A percentile compares a stretch with the other conserved stretches of the same genome.
These are phyloP conservation scores for Yamadazyma diospyri DNA, from an alignment of 1,139 yeast species.

Conservation along the genomic window DNA sequence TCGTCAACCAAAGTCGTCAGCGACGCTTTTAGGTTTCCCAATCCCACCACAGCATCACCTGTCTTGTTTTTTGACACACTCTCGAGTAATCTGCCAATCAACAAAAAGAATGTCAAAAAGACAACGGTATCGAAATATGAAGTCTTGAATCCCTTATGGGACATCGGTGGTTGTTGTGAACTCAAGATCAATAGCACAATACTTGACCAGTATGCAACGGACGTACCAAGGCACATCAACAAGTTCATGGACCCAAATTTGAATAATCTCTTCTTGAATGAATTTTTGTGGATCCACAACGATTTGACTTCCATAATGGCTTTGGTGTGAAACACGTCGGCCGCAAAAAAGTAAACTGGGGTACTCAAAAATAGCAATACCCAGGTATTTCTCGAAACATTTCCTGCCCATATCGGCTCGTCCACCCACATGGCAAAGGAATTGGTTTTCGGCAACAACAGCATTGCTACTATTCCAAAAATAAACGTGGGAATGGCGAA, in stretches of 20 bases:
- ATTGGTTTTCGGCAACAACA: slow-evolving; percentile 46
- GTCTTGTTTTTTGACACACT: slow-evolving; percentile 64
- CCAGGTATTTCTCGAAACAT: slow-evolving; percentile 64
- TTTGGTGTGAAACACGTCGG: slow-evolving; percentile 66
- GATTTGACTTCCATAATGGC: slow-evolving; percentile 57
- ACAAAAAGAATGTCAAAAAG: slow-evolving; percentile 64
- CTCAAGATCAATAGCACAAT: slow-evolving; percentile 53
- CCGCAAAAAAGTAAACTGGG: slow-evolving; percentile 73
- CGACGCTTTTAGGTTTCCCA: slow-evolving; percentile 49
- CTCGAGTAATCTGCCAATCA: slow-evolving; percentile 69
- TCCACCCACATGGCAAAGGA: slow-evolving; percentile 51
- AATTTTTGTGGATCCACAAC: slow-evolving; percentile 54
- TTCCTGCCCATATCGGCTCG: slow-evolving; percentile 62
- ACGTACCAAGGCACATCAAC: slow-evolving; percentile 68
- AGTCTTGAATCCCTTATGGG: slow-evolving; percentile 48
- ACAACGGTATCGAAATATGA: slow-evolving; percentile 80
- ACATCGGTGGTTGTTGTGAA: slow-evolving; percentile 30
- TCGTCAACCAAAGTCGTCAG: slow-evolving; percentile 47
- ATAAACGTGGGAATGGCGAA: slow-evolving; percentile 62
- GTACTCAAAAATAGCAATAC: slow-evolving; percentile 61
- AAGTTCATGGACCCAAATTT: slow-evolving; percentile 77
- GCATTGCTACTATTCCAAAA: slow-evolving; percentile 68
- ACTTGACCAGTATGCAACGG: slow-evolving; percentile 69
- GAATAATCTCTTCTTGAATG: slow-evolving; percentile 55
- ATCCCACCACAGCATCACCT: slow-evolving; percentile 57